Base-by-base conservation (phyloP, 2,329 filamentous ascomycete species). In the Aspergillus thermomutatus region DNA sequence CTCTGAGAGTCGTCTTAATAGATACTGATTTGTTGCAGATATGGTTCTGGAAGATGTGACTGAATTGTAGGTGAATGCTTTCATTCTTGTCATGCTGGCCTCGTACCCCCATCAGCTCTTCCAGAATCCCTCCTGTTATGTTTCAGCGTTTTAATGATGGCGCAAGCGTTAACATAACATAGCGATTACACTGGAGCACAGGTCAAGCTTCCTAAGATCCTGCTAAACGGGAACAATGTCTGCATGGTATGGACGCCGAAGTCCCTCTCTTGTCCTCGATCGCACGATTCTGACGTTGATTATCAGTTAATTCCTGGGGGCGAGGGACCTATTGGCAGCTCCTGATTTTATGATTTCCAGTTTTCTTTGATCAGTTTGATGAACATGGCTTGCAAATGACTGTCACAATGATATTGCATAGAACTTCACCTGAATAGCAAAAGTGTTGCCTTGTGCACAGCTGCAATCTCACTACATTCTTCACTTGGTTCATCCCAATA, bases 21-120 rank as follows among this genome's bases (percentile, higher is more conserved):
- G 49, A 40, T 52, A 55, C 60, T 60, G 41, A 52, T 51, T 43
- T 26, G 23, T 40, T 46, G 6, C 65, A 97, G 93, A 99, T 77
- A 99, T 99, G 92, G 94, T 99, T 6, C 79, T 99, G 31, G 92
- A 97, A 72, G 91, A 99, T 66, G 94, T 97, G 60, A 97, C 92
- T 34, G 94, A 99, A 79, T 96, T 92, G 93, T 94, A 83, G 66
- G 87, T 66, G 37, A 17, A 37, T 56, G 27, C 51, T 55, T 10
- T 40, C 8, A n/a, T 21, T 52, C 47, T 8, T 27, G 19, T 27
- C 41, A 23, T 28, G 40, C 34, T 28, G 21, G 21, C 23, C 11
- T 46, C 9, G 14, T 45, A 31, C 10, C 31, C 46, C 8, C 37
- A 40, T 43, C 52, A 23, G 8, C 21, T 40, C 23, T 34, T 7